Evolutionary conservation across 768 basidiomycete species (phyloP).

Genomic region (Agrocybe praecox): DNA sequence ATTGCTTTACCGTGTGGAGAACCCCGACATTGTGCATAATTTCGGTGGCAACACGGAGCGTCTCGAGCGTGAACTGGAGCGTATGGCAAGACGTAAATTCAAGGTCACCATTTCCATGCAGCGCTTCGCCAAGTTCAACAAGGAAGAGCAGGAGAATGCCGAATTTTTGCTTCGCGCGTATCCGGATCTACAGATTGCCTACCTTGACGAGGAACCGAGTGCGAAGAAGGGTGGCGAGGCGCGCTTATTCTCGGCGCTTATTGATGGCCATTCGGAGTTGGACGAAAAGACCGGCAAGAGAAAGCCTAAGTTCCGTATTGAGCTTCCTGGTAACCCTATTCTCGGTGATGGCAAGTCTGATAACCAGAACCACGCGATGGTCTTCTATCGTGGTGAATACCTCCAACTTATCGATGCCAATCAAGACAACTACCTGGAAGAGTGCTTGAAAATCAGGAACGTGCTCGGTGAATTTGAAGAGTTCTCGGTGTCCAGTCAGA

Average conservation of each 20-base stretch:
- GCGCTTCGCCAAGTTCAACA: constrained; percentile 98
- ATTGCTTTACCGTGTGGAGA: constrained; percentile 96
- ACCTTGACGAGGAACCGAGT: constrained; percentile 95
- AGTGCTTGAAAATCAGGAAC: constrained; percentile 98
- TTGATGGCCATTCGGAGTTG: constrained; percentile 97
- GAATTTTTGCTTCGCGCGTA: constrained; percentile 98
- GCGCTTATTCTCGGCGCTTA: constrained; percentile 87
- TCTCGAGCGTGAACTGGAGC: constrained; percentile 93
- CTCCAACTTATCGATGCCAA: constrained; percentile 99
- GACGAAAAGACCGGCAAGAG: constrained; percentile 87
- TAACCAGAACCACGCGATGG: constrained; percentile 99
- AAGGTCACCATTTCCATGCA: constrained; percentile 99
- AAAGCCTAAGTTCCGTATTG: constrained; percentile 96
- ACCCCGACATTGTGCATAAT: constrained; percentile 94
- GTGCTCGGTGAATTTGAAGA: constrained; percentile 98
- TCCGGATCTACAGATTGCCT: constrained; percentile 97
- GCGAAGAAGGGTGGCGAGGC: constrained; percentile 88
- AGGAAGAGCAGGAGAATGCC: constrained; percentile 98
- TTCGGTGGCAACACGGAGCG: constrained; percentile 97
- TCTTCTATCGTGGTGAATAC: constrained; percentile 99
- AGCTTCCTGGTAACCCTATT: constrained; percentile 98
- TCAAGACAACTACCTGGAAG: constrained; percentile 99
- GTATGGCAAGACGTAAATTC: constrained; percentile 98
- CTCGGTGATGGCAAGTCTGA: constrained; percentile 99
- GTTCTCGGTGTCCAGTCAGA: constrained; percentile 86